Evolutionary conservation across 2,329 filamentous ascomycete species (phyloP).

Genomic region (Arthrinium puccinioides): DNA sequence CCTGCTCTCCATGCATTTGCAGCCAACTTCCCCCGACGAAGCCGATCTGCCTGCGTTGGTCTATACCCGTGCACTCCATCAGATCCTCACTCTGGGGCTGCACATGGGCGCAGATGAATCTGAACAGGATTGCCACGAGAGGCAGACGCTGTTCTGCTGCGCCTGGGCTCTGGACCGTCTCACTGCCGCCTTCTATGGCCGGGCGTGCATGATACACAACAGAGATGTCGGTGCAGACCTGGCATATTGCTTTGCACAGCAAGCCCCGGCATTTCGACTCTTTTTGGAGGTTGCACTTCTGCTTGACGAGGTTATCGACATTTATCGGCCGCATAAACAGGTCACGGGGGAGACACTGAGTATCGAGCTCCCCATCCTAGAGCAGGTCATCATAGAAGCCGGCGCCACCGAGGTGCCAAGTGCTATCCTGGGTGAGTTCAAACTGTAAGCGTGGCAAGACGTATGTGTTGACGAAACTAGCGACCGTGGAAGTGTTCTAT

Average conservation of each 20-base stretch:
- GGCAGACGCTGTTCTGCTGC: conserved; percentile 42
- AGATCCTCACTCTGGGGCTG: conserved; percentile 48
- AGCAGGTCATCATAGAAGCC: conserved; percentile 49
- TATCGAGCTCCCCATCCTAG: conserved; percentile 49
- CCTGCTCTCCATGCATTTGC: conserved; percentile 52
- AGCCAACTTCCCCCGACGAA: conserved; percentile 45
- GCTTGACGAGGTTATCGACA: conserved; percentile 50
- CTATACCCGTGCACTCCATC: conserved; percentile 46
- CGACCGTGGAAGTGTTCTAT: conserved; percentile 56
- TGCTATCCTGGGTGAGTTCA: conserved; percentile 37
- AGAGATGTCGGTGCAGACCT: conserved; percentile 49
- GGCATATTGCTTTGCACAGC: conserved; percentile 38
- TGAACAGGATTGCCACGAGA: conserved; percentile 31
- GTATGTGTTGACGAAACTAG: conserved; percentile 26
- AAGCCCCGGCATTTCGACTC: conserved; percentile 48
- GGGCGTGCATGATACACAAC: conserved; percentile 53
- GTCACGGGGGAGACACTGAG: conserved; percentile 31
- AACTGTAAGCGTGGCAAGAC: background rate
- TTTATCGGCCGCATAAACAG: conserved; percentile 51
- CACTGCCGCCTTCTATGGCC: conserved; percentile 51
- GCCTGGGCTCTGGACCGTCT: conserved; percentile 56
- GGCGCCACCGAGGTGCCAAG: conserved; percentile 42
- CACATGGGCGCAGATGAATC: conserved; percentile 35
- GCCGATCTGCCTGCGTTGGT: conserved; percentile 47
- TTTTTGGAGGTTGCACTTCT: conserved; percentile 47